Conservation (phyloP, 176 grass and related monocot genomes). For the Zizania latifolia region DNA sequence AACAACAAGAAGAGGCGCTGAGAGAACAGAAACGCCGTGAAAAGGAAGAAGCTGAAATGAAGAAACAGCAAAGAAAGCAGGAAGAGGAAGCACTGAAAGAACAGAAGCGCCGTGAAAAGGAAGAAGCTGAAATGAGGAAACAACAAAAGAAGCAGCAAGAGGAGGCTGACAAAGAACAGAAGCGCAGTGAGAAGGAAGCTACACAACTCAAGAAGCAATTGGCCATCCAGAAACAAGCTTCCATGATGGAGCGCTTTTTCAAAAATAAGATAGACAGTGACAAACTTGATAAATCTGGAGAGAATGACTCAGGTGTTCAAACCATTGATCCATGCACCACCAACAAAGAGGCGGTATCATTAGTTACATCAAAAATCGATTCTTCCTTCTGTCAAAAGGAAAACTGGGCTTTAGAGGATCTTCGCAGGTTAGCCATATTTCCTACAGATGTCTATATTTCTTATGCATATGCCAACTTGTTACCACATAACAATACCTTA, state of each 20-base stretch:
- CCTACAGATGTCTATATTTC: not conserved
- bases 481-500: not conserved
- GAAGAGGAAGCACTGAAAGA: slow-evolving; percentile 81
- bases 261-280: slow-evolving; percentile 59
- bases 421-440: slow-evolving; percentile 56
- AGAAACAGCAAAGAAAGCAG: slow-evolving; percentile 63
- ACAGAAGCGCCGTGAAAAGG: slow-evolving; percentile 74
- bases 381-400: slow-evolving; percentile 52
- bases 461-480: not conserved
- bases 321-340: slow-evolving; percentile 12
- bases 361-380: slow-evolving; percentile 76
- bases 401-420: slow-evolving; percentile 42
- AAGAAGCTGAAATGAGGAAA: slow-evolving; percentile 74
- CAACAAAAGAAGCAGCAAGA: slow-evolving; percentile 79
- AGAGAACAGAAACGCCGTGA: slow-evolving; percentile 63
- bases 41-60: slow-evolving; percentile 62
- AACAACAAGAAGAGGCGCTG: slow-evolving; percentile 34
- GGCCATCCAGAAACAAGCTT: slow-evolving; percentile 76
- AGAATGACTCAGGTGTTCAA: slow-evolving; percentile 16
- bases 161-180: slow-evolving; percentile 72
- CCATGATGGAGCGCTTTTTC: slow-evolving; percentile 84
- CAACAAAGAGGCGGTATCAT: slow-evolving; percentile 29
- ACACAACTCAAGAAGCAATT: slow-evolving; percentile 63
- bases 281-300: slow-evolving; percentile 38
- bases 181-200: slow-evolving; percentile 77